Evolutionary conservation across 345 rosid species (phyloP).

Genomic region (Citrus hindsii): DNA sequence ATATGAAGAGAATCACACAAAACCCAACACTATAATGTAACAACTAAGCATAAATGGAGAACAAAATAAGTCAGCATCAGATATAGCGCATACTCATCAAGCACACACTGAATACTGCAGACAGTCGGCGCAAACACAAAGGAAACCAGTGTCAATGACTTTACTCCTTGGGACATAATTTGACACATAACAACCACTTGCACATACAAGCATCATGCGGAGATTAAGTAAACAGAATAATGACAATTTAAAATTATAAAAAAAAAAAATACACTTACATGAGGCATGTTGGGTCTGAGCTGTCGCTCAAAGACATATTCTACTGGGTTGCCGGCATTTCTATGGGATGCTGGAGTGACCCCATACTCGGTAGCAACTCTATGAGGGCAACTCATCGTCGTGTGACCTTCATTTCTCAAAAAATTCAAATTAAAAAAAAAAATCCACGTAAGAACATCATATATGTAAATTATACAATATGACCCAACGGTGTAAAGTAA

Average conservation of each 20-base stretch:
- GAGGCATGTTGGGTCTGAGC: conserved; percentile 48
- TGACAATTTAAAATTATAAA: not conserved
- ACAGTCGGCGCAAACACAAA: not conserved
- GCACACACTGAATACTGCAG: not conserved
- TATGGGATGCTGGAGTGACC: conserved; percentile 51
- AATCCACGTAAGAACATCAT: not conserved
- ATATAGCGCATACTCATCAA: not conserved
- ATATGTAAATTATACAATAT: not conserved
- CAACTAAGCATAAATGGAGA: not conserved
- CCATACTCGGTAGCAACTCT: conserved; percentile 66
- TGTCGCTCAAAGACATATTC: conserved; percentile 82
- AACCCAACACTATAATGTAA: not conserved
- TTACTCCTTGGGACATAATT: not conserved
- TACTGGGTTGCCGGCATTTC: conserved; percentile 48
- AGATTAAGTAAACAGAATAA: not conserved
- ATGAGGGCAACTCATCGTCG: conserved; percentile 85
- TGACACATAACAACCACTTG: not conserved
- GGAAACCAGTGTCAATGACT: not conserved
- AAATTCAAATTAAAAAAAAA: conserved; percentile 1
- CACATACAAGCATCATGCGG: not conserved
- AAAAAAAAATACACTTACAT: conserved; percentile 28
- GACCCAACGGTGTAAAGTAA: not conserved
- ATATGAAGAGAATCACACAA: not conserved
- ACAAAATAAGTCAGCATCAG: not conserved
- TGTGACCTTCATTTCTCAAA: conserved; percentile 63